Evolutionary conservation across 805 yeast genomes (phyloP).

Genomic region (Yamadazyma takamatsuzukensis): DNA sequence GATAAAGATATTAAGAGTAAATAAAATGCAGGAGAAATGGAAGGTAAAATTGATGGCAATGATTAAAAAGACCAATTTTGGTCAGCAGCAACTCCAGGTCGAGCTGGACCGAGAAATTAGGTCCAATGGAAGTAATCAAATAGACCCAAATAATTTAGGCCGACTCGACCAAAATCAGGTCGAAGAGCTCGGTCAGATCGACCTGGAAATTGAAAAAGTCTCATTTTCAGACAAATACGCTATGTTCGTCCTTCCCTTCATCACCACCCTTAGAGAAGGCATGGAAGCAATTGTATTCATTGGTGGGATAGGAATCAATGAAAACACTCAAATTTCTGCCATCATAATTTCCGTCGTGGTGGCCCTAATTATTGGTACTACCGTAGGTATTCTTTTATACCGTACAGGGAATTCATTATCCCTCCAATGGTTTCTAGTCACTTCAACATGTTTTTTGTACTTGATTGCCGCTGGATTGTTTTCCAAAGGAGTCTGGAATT

Average conservation of each 20-base stretch:
- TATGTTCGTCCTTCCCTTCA: slow-evolving; percentile 61
- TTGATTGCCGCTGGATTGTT: slow-evolving; percentile 83
- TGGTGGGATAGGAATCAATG: slow-evolving; percentile 69
- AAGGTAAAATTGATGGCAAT: slow-evolving; percentile 31
- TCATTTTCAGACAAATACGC: slow-evolving; percentile 29
- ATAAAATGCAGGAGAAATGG: slow-evolving; percentile 45
- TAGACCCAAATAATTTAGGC: background rate
- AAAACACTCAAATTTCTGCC: slow-evolving; percentile 34
- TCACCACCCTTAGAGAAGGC: slow-evolving; percentile 86
- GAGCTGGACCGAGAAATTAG: no score
- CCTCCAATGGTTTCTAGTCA: slow-evolving; percentile 67
- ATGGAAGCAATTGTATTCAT: slow-evolving; percentile 88
- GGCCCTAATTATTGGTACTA: slow-evolving; percentile 57
- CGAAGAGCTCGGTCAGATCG: slow-evolving; percentile 7
- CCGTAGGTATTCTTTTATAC: slow-evolving; percentile 66
- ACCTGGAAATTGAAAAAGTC: slow-evolving; percentile 8
- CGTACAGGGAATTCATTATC: slow-evolving; percentile 77
- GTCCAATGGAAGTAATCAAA: slow-evolving; percentile 3
- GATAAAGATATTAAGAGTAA: slow-evolving; percentile 39
- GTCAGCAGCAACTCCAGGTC: no score
- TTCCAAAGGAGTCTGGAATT: slow-evolving; percentile 87
- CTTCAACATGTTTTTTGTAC: slow-evolving; percentile 77
- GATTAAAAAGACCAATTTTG: slow-evolving; percentile 21
- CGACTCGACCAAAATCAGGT: slow-evolving; percentile 1
- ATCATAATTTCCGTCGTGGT: slow-evolving; percentile 54